Evolutionary conservation across 176 grass and related monocot species (phyloP).

Genomic region (maize (Zea mays)): DNA sequence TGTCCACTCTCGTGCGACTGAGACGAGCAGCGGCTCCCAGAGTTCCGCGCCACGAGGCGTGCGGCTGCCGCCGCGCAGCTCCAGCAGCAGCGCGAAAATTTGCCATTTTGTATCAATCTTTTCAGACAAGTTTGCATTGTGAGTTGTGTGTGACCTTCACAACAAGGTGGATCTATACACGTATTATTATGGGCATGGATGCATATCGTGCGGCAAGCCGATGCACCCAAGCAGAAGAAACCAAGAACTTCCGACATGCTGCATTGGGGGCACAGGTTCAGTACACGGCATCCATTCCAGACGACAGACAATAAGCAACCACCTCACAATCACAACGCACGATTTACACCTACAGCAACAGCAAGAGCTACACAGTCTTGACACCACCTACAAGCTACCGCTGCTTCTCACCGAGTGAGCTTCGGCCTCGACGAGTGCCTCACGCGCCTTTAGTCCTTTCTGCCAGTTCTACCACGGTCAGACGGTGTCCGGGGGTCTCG

Average conservation of each 20-base stretch:
- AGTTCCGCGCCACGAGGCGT: no score
- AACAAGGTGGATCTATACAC: no score
- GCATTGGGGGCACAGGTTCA: background rate
- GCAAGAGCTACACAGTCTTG: background rate
- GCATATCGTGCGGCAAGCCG: no score
- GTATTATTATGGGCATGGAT: no score
- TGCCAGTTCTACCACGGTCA: slow-evolving; percentile 24
- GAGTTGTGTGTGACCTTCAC: no score
- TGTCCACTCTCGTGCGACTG: no score
- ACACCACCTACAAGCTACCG: slow-evolving; percentile 18
- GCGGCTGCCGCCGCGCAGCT: no score
- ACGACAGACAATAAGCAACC: background rate
- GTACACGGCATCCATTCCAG: background rate
- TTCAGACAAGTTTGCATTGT: no score
- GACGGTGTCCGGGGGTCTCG: background rate
- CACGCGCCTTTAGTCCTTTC: background rate
- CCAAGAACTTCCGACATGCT: background rate
- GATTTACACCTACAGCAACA: slow-evolving; percentile 14
- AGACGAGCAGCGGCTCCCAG: no score
- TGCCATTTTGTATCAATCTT: no score
- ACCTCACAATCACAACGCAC: slow-evolving; percentile 13
- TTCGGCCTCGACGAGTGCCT: background rate
- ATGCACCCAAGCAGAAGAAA: no score
- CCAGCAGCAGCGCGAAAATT: no score
- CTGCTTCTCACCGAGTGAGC: background rate